These are phyloP conservation scores for Penicillium cosmopolitanum DNA, from an alignment of 495 filamentous ascomycete genomes.

Conservation along the genomic window DNA sequence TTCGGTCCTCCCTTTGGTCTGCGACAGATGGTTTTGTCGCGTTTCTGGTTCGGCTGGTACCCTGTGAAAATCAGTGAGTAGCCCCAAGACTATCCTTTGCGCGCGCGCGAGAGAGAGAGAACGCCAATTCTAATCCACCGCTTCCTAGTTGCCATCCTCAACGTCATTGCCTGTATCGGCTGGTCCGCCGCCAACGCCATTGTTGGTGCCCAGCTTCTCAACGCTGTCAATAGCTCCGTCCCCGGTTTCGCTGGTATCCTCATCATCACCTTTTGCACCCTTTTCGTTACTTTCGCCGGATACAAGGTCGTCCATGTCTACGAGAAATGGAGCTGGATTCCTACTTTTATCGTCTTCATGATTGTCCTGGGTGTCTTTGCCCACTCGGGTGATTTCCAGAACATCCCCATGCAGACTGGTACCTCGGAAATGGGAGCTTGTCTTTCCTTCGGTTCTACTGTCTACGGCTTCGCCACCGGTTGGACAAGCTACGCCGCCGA, in stretches of 20 bases:
- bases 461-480: constrained; percentile 79
- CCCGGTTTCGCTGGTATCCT: constrained; percentile 79
- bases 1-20: constrained; percentile 79
- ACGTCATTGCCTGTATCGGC: constrained; percentile 75
- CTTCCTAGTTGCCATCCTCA: constrained; percentile 67
- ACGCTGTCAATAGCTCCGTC: constrained; percentile 72
- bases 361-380: constrained; percentile 76
- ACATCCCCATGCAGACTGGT: constrained; percentile 66
- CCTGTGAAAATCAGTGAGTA: constrained; percentile 70
- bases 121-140: background rate
- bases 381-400: constrained; percentile 72
- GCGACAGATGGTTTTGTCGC: constrained; percentile 83
- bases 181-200: constrained; percentile 80
- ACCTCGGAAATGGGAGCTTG: constrained; percentile 63
- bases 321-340: constrained; percentile 81
- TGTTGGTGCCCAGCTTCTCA: constrained; percentile 79
- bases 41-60: constrained; percentile 80
- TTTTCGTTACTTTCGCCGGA: constrained; percentile 73
- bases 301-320: constrained; percentile 83
- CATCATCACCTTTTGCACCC: constrained; percentile 72
- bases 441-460: constrained; percentile 72
- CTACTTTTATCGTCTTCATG: constrained; percentile 75
- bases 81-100: background rate
- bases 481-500: constrained; percentile 83
- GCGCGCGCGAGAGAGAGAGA: background rate